phyloP scores from a whole-genome alignment of 805 yeast species.

The Metschnikowia cubensis region DNA sequence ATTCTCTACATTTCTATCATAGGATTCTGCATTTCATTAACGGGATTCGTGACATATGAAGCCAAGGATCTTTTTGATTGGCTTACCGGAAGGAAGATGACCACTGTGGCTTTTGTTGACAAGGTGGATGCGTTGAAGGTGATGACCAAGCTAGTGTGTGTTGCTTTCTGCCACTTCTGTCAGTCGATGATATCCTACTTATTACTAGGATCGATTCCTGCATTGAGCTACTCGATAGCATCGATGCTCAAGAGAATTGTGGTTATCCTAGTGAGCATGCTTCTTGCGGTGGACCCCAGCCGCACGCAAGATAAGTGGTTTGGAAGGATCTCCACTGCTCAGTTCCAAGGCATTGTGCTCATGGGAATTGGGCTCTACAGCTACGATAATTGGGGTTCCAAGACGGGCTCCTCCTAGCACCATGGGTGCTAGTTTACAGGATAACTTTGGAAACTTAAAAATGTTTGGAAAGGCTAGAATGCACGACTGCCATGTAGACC shows the following conservation, averaged over 20 bases:
- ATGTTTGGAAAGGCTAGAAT: slow-evolving; percentile 44
- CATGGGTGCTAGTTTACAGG: background rate
- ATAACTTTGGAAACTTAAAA: background rate
- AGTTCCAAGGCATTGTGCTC: slow-evolving; percentile 45
- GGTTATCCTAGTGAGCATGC: slow-evolving; percentile 71
- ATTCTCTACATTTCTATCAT: slow-evolving; percentile 72
- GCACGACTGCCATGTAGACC: slow-evolving; percentile 27
- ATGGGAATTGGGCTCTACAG: slow-evolving; percentile 56
- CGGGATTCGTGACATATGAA: slow-evolving; percentile 68
- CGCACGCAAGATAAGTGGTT: slow-evolving; percentile 21
- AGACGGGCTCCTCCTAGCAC: background rate
- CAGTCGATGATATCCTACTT: slow-evolving; percentile 82
- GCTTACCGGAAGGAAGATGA: background rate
- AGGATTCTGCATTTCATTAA: slow-evolving; percentile 69
- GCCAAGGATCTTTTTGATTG: slow-evolving; percentile 29
- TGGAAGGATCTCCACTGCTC: slow-evolving; percentile 41
- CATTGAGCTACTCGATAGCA: slow-evolving; percentile 83
- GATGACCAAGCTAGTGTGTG: slow-evolving; percentile 49
- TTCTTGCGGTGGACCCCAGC: slow-evolving; percentile 44
- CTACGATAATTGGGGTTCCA: slow-evolving; percentile 61
- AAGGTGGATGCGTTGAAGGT: slow-evolving; percentile 25
- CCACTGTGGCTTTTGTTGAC: slow-evolving; percentile 15
- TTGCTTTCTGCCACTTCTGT: slow-evolving; percentile 72
- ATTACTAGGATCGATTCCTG: slow-evolving; percentile 73
- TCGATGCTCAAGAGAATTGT: slow-evolving; percentile 86